Evolutionary conservation across 106 monocot species (phyloP), one percentile per base, ranked within the genome.

Genomic region (Dendrobium catenatum): DNA sequence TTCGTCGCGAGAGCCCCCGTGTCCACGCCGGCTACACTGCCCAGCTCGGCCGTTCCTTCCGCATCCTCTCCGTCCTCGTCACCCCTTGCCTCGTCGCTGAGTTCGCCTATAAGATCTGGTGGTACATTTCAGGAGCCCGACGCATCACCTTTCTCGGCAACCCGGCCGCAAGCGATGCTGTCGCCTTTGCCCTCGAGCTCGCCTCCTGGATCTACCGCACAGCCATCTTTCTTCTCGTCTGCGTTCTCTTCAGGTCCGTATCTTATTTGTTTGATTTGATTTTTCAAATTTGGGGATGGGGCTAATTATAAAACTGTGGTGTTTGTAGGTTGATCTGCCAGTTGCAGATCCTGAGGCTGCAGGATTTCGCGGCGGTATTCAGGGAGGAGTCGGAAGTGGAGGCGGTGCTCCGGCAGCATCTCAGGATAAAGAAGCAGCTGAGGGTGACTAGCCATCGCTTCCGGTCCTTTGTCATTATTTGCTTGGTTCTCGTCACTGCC

Each of bases 121-220:
- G 96, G 91, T 96, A 96, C 85, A 79, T 55, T 46, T 31, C 68
- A 56, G 86, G 93, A 1, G 80, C 68, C 6, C 82, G 85, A 5
- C 79, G 83, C 11, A 81, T 91, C 37, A 82, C 89, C 4, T 91
- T 91, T 82, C 42, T 96, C 11, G 89, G 89, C 3, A 90, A 88
- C 73, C 77, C 85, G 0, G 67, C 87, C 4, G 80, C 81, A 26
- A 91, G 88, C 74, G 87, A 89, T 54, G 76, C 72, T 1, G 44
- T 90, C 26, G 89, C 88, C 3, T 93, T 89, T 85, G 55, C 76
- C 0, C 31, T 89, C 13, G 96, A 96, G 78, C 86, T 96, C 7
- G 89, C 81, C 6, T 93, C 96, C 33, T 96, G 96, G 96, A 82
- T 91, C 16, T 96, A 96, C 84, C 81, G 96, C 8, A 90, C 89